These are phyloP conservation scores for Trichoderma lentiforme DNA, from an alignment of 2,329 filamentous ascomycete species.

Conservation along the genomic window DNA sequence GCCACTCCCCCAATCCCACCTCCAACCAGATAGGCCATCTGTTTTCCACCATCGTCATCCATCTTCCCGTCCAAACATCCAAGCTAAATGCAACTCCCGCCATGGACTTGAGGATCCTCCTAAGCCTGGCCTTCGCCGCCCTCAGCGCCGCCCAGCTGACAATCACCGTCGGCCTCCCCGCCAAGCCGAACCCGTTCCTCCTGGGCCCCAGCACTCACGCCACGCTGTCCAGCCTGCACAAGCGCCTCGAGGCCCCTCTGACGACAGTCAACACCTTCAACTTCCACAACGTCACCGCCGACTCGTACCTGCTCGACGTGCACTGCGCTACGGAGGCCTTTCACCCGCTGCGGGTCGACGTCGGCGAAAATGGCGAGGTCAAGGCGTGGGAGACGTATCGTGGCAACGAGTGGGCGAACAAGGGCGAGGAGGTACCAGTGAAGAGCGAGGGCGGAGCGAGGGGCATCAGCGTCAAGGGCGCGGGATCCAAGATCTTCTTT, in stretches of 20 bases:
- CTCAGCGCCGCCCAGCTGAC: conserved; percentile 30
- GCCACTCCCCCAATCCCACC: background rate
- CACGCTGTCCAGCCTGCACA: conserved; percentile 47
- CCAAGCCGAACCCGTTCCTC: conserved; percentile 49
- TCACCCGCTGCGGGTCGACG: conserved; percentile 75
- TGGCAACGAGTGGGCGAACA: conserved; percentile 87
- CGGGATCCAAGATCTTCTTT: conserved; percentile 71
- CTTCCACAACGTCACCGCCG: conserved; percentile 68
- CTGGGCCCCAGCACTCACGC: conserved; percentile 66
- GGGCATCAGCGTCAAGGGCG: conserved; percentile 58
- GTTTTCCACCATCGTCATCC: background rate
- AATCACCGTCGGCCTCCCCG: conserved; percentile 45
- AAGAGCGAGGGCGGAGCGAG: conserved; percentile 34
- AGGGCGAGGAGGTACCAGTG: conserved; percentile 59
- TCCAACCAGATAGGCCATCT: background rate
- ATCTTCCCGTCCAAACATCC: background rate
- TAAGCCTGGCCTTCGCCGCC: conserved; percentile 33
- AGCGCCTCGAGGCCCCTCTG: conserved; percentile 55
- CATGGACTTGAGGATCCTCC: conserved; percentile 7
- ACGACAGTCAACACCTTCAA: conserved; percentile 67
- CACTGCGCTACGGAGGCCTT: conserved; percentile 73
- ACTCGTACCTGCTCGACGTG: conserved; percentile 79
- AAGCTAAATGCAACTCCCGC: background rate
- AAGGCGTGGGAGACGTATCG: conserved; percentile 80
- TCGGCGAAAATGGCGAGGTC: conserved; percentile 48